These are phyloP conservation scores for Globisporangium abappressorium DNA, from an alignment of 352 stramenopile species.

Conservation along the genomic window DNA sequence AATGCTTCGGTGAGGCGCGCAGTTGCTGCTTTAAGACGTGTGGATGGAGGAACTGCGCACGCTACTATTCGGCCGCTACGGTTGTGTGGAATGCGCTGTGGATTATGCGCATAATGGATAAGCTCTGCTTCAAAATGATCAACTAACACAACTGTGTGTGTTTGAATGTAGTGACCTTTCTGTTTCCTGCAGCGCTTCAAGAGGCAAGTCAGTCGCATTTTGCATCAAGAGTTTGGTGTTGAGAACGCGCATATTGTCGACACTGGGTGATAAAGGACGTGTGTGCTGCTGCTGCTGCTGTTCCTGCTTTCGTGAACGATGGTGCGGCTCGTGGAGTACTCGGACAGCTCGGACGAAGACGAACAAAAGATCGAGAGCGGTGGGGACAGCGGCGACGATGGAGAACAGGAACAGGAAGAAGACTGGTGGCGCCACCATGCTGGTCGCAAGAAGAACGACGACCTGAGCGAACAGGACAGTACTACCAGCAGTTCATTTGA, in stretches of 20 bases:
- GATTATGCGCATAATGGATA: neutral
- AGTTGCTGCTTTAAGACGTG: neutral
- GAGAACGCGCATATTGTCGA: neutral
- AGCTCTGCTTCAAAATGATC: neutral
- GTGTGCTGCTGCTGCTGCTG: neutral
- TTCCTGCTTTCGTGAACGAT: conserved; percentile 2
- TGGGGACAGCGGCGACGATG: neutral
- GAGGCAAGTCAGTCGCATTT: neutral
- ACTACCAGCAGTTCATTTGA: conserved; percentile 7
- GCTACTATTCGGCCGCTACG: neutral
- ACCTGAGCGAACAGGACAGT: conserved; percentile 1
- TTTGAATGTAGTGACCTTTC: neutral
- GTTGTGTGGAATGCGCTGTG: neutral
- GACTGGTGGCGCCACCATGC: conserved; percentile 6
- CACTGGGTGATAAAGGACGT: neutral
- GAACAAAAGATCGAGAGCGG: conserved; percentile 2
- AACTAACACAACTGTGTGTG: neutral
- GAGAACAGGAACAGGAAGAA: neutral
- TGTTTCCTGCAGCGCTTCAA: neutral
- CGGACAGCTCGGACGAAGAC: conserved; percentile 15
- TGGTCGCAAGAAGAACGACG: conserved; percentile 4
- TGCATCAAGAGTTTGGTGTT: neutral
- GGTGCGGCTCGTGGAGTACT: conserved; percentile 20
- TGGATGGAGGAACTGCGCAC: neutral
- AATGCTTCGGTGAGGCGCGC: neutral